Evolutionary conservation across 352 stramenopile species (phyloP), one percentile per base, ranked within the genome.

Genomic region (Phytopythium delawarense): DNA sequence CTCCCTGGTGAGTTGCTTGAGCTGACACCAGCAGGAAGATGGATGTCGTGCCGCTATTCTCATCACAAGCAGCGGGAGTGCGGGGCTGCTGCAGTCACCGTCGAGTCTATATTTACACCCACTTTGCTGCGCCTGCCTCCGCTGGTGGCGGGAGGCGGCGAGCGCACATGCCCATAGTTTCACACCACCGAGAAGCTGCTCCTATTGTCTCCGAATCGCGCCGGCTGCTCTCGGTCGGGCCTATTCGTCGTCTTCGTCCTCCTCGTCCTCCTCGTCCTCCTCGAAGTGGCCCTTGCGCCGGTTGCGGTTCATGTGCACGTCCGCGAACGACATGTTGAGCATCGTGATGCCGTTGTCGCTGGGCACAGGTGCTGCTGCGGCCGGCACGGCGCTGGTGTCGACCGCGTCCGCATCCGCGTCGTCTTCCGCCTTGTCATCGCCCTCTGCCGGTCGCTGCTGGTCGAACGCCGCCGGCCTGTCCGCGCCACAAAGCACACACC

Each of bases 281-380:
- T 90, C 81, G 21, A 91, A 87, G 48, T 89, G 70, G n/a, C 79
- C 79, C 30, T 87, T 84, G 56, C 81, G 81, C 11, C 81, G 84
- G 75, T 93, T 93, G 61, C 79, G 79, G 67, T 93, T 93, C 61
- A 91, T 70, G 51, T 88, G 71, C 67, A 85, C 71, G 48, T 79
- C 67, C 8, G 74, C 76, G 69, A 84, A 80, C 37, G 68, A 70
- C 45, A 64, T 73, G 39, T 78, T 66, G 35, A 82, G 57, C 81
- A 91, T 88, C 48, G 70, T 77, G 49, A 91, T 74, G 49, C 75
- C 78, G n/a, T 77, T 81, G n/a, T 54, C 63, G 30, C n/a, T 61
- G 5, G 55, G 63, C 15, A 48, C 37, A 23, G 62, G n/a, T 28
- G 59, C 5, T 9, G 46, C 21, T 12, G 34, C 16, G 20, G 62